Evolutionary conservation across 2,329 filamentous ascomycete genomes (phyloP).

Genomic region (Microsporum canis): DNA sequence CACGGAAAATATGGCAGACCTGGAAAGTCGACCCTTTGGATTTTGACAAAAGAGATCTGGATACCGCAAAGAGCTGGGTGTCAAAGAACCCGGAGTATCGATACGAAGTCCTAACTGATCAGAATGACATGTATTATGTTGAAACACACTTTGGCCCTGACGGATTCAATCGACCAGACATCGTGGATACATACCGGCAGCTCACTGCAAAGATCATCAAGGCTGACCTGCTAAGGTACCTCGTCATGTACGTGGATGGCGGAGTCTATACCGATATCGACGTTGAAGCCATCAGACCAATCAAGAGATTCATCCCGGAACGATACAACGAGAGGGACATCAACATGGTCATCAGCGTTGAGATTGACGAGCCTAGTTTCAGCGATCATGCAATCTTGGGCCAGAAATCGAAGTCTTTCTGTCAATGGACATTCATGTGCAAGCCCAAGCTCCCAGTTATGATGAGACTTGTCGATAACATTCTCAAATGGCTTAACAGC

Average conservation of each 20-base stretch:
- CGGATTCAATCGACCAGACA: conserved; percentile 56
- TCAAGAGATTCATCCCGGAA: conserved; percentile 51
- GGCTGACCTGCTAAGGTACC: conserved; percentile 54
- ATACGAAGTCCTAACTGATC: conserved; percentile 59
- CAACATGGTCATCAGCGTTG: conserved; percentile 58
- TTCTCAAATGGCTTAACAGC: conserved; percentile 53
- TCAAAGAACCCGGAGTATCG: conserved; percentile 54
- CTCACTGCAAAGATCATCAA: conserved; percentile 55
- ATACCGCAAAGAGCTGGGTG: conserved; percentile 53
- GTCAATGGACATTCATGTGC: conserved; percentile 64
- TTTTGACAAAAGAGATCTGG: conserved; percentile 54
- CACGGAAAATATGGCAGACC: conserved; percentile 63
- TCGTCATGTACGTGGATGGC: conserved; percentile 57
- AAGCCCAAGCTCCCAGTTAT: conserved; percentile 58
- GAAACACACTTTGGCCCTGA: conserved; percentile 55
- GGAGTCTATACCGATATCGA: conserved; percentile 52
- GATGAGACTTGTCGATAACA: conserved; percentile 56
- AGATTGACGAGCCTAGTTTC: conserved; percentile 59
- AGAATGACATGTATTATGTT: conserved; percentile 56
- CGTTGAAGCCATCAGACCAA: conserved; percentile 44
- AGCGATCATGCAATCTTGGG: conserved; percentile 54
- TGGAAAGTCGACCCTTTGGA: conserved; percentile 60
- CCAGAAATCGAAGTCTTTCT: conserved; percentile 58
- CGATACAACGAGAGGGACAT: conserved; percentile 53
- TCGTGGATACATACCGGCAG: conserved; percentile 49